Conservation (phyloP, 2,329 filamentous ascomycete genomes). For the Pyrenochaeta sp. region DNA sequence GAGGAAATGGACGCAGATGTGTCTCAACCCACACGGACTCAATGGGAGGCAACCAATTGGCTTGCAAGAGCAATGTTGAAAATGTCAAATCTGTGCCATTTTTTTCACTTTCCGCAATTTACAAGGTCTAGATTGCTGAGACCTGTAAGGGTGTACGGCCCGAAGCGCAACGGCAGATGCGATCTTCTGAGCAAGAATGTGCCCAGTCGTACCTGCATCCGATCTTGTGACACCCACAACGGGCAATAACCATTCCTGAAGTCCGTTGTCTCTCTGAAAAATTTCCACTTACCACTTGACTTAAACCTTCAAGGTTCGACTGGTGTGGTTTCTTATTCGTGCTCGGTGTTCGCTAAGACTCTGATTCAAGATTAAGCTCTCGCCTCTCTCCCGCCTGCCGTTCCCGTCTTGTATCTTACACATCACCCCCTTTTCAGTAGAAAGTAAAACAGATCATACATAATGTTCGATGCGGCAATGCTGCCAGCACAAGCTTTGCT, state of each 20-base stretch:
- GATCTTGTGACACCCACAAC: not conserved
- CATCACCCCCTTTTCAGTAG: not conserved
- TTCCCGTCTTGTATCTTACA: not conserved
- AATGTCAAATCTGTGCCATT: not conserved
- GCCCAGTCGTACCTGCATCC: not conserved
- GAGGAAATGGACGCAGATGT: not conserved
- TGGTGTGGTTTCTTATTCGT: not conserved
- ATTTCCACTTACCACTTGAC: not conserved
- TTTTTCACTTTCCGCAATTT: not conserved
- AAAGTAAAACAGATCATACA: not conserved
- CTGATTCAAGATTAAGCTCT: not conserved
- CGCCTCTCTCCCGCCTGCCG: not conserved
- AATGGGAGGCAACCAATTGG: not conserved
- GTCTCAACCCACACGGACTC: too few species aligned
- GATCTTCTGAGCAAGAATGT: not conserved
- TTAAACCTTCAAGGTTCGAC: not conserved
- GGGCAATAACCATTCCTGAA: not conserved
- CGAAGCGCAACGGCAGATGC: not conserved
- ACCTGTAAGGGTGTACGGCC: not conserved
- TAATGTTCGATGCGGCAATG: slow-evolving; percentile 1
- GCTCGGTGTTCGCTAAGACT: slow-evolving; percentile 1
- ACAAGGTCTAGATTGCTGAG: not conserved
- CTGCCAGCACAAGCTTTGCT: slow-evolving; percentile 1
- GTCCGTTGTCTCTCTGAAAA: not conserved
- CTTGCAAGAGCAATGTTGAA: not conserved